Percentiles rank a stretch among this genome's conserved stretches.
Conservation (phyloP, 2,329 filamentous ascomycete genomes). For the Colletotrichum musicola region DNA sequence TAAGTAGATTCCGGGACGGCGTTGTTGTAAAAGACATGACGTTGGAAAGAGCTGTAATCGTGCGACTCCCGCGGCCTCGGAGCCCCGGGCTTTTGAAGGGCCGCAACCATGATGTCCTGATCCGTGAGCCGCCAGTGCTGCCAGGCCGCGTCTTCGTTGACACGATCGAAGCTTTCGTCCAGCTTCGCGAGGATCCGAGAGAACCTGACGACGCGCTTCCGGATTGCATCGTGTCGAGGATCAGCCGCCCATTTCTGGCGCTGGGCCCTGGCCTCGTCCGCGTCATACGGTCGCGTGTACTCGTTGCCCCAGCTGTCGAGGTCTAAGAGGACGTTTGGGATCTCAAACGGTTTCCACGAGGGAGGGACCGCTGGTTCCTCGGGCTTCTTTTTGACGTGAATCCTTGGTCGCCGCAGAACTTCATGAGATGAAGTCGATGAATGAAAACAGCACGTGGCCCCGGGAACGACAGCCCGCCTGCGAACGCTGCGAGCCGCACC, state of each 20-base stretch:
- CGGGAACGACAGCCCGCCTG: background rate
- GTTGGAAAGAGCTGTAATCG: background rate
- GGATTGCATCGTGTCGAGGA: slow-evolving; percentile 42
- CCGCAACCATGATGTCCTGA: slow-evolving; percentile 57
- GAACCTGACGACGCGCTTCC: slow-evolving; percentile 47
- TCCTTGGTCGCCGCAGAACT: background rate
- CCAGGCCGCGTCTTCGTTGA: slow-evolving; percentile 25
- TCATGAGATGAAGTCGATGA: slow-evolving; percentile 4
- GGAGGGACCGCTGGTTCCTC: slow-evolving; percentile 10
- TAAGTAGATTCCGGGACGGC: slow-evolving; percentile 47
- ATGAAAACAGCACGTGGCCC: slow-evolving; percentile 11
- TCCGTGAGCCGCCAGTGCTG: slow-evolving; percentile 54
- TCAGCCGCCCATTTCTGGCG: slow-evolving; percentile 46
- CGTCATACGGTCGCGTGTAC: slow-evolving; percentile 56
- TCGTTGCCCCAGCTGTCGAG: slow-evolving; percentile 62
- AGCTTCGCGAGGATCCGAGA: slow-evolving; percentile 41
- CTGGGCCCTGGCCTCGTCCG: slow-evolving; percentile 51
- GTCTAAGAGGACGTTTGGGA: slow-evolving; percentile 61
- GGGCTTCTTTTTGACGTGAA: slow-evolving; percentile 30
- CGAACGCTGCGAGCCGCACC: slow-evolving; percentile 8
- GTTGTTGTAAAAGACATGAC: slow-evolving; percentile 42
- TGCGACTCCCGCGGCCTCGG: background rate
- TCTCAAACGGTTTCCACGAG: slow-evolving; percentile 43
- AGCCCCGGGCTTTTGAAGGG: slow-evolving; percentile 44
- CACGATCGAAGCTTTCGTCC: slow-evolving; percentile 33